phyloP scores from a whole-genome alignment of 192 early-diverging fungal species.

The Dispira parvispora region DNA sequence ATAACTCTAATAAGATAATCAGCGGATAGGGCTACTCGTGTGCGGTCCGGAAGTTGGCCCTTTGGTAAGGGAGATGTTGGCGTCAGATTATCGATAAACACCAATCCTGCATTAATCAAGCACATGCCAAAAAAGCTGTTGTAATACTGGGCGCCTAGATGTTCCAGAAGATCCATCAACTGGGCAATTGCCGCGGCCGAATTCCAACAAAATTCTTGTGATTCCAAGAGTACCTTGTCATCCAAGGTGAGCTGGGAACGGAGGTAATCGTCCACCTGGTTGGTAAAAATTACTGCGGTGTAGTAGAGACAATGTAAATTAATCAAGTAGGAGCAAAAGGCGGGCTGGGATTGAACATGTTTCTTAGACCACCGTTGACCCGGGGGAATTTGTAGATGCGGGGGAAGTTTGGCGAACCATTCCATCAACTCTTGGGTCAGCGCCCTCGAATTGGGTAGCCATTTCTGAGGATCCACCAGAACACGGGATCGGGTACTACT shows the following conservation, averaged over 20 bases:
- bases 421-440: conserved; percentile 4
- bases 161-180: conserved; percentile 5
- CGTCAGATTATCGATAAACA: not conserved
- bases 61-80: not conserved
- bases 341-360: not conserved
- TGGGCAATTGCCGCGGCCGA: conserved; percentile 3
- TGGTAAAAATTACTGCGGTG: conserved; percentile 3
- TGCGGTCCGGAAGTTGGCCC: not conserved
- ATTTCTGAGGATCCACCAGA: not conserved
- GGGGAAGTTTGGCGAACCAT: conserved; percentile 4
- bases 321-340: conserved; percentile 3
- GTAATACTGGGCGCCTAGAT: not conserved
- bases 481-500: conserved; percentile 2
- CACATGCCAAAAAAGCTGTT: conserved; percentile 8
- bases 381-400: conserved; percentile 5
- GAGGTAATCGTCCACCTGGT: not conserved
- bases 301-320: conserved; percentile 6
- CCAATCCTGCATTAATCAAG: conserved; percentile 1
- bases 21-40: not conserved
- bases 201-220: conserved; percentile 6
- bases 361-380: conserved; percentile 2
- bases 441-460: not conserved
- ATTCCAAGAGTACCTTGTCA: not conserved
- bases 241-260: not conserved
- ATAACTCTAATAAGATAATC: too few species aligned